Evolutionary conservation across 75 land plant species (phyloP), one percentile per base, ranked within the genome.

Genomic region (Azolla pinnata): DNA sequence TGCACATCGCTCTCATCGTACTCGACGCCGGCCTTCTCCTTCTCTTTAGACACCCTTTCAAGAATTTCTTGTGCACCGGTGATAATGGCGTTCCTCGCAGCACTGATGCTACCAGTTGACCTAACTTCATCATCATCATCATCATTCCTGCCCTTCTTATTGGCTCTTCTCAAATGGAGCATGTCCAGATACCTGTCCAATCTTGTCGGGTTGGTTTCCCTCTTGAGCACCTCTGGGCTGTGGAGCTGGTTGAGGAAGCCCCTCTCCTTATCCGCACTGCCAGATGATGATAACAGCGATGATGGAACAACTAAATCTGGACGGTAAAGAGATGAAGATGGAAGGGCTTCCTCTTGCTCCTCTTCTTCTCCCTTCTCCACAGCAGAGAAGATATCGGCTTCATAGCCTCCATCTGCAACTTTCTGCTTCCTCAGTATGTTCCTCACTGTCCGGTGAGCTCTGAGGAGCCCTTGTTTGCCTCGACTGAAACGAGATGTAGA

Each of bases 161-260:
- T 16, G 5, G 71, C 70, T 28, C 85, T 78, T 54, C 82, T 73
- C 29, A 31, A 10, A 60, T 75, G 84, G 20, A 88, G 48, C 18
- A 73, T 73, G 63, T 82, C 83, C 29, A 88, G 73, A 34, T 79
- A 88, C 60, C 68, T 85, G 61, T 88, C 95, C 57, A 80, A 88
- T 60, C 83, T 65, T 1, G 61, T 76, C 47, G 66, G 65, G 60
- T 82, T 79, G 47, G 75, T 85, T 0, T 80, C 61, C 44, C 55
- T 71, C 64, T 82, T 85, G 61, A 88, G 55, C 46, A 88, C 86
- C 29, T 83, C 90, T 10, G 93, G 89, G 35, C 89, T 88, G 25
- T 32, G 54, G 57, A 78, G 59, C 4, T 26, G 32, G 31, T 60
- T 57, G 5, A 72, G 62, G 25, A 42, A 31, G 0, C 38, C 27